These are phyloP conservation scores for Globisporangium rhizosaccharum DNA, from an alignment of 352 stramenopile species.

Conservation along the genomic window DNA sequence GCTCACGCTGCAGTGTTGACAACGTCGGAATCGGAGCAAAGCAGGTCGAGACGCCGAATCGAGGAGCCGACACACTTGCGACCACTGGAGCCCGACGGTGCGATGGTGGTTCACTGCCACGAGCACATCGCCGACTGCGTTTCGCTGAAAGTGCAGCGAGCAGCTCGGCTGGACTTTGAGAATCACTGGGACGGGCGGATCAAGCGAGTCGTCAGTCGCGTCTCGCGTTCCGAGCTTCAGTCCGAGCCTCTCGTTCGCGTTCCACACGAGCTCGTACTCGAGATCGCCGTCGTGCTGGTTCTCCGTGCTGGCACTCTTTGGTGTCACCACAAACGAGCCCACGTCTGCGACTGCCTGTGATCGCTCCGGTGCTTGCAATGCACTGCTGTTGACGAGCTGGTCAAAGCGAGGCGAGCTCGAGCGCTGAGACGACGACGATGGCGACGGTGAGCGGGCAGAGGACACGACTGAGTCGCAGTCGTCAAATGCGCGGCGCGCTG, in stretches of 20 bases:
- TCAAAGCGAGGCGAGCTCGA: not conserved
- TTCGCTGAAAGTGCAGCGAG: conserved; percentile 22
- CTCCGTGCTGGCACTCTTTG: not conserved
- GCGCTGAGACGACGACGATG: conserved; percentile 2
- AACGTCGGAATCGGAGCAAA: conserved; percentile 28
- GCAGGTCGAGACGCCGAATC: conserved; percentile 26
- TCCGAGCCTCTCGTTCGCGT: conserved; percentile 8
- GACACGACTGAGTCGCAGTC: conserved; percentile 10
- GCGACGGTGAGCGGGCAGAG: not conserved
- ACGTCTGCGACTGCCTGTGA: not conserved
- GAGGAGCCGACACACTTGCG: conserved; percentile 27
- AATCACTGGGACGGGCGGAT: conserved; percentile 5
- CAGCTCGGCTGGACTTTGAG: conserved; percentile 16
- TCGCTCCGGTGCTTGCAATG: not conserved
- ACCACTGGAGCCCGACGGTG: conserved; percentile 19
- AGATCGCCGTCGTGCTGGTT: not conserved
- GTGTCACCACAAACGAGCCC: not conserved
- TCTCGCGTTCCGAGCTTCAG: conserved; percentile 8
- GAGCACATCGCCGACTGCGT: conserved; percentile 31
- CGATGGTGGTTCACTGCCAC: conserved; percentile 29
- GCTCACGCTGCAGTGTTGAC: not conserved
- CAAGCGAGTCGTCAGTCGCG: not conserved
- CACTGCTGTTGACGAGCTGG: too few species aligned
- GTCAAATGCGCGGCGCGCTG: conserved; percentile 12
- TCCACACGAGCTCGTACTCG: conserved; percentile 16